Conservation (phyloP, 2,329 filamentous ascomycete species). For the Pseudogymnoascus sp. region DNA sequence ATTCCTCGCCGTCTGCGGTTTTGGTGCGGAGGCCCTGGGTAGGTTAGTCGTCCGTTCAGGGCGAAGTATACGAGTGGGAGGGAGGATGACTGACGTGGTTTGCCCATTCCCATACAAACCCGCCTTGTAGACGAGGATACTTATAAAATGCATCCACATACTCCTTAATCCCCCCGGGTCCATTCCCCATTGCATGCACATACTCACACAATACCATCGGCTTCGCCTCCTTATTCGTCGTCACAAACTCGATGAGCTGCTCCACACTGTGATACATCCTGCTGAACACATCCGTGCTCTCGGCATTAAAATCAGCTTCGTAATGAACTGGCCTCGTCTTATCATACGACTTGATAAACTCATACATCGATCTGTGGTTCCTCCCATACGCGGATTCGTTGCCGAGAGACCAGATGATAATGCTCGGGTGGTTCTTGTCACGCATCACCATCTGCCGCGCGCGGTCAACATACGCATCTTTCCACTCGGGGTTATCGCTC, state of each 20-base stretch:
- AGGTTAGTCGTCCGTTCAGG: slow-evolving; percentile 3
- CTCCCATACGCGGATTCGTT: slow-evolving; percentile 54
- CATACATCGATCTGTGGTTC: slow-evolving; percentile 51
- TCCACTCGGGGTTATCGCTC: slow-evolving; percentile 44
- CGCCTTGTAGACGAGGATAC: slow-evolving; percentile 48
- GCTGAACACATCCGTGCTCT: slow-evolving; percentile 48
- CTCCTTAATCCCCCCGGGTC: slow-evolving; percentile 50
- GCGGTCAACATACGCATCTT: slow-evolving; percentile 49
- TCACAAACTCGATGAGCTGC: slow-evolving; percentile 33
- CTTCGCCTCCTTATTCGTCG: slow-evolving; percentile 29
- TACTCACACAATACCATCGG: slow-evolving; percentile 37
- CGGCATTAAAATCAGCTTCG: slow-evolving; percentile 47
- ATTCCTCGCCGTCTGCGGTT: slow-evolving; percentile 29
- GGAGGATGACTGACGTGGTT: slow-evolving; percentile 31
- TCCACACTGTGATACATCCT: slow-evolving; percentile 49
- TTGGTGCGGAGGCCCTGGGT: slow-evolving; percentile 33
- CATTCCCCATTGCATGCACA: slow-evolving; percentile 51
- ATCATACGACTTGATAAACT: slow-evolving; percentile 46
- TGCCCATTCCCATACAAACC: slow-evolving; percentile 44
- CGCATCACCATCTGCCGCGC: slow-evolving; percentile 48
- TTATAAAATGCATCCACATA: slow-evolving; percentile 50
- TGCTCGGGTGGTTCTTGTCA: slow-evolving; percentile 50
- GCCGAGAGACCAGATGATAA: slow-evolving; percentile 54
- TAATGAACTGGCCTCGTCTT: slow-evolving; percentile 50
- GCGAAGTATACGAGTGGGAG: background rate